A percentile compares a stretch with the other conserved stretches of the same genome.
phyloP scores from a whole-genome alignment of 1,284 basidiomycete genomes.

The Ustilago nuda region DNA sequence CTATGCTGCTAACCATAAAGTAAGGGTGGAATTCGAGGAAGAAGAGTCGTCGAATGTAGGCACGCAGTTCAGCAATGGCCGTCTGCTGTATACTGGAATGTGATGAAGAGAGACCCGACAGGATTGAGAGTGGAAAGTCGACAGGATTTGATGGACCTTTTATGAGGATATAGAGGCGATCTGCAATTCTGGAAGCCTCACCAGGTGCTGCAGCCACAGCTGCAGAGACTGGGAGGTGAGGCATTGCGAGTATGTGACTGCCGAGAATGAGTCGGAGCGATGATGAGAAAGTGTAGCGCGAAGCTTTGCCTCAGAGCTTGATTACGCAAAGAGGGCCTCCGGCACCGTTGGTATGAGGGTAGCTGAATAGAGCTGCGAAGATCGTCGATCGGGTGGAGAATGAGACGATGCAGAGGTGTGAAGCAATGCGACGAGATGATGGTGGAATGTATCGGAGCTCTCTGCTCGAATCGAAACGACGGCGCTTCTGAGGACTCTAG shows the following conservation, averaged over 20 bases:
- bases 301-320: slow-evolving; percentile 4
- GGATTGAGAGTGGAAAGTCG: slow-evolving; percentile 31
- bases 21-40: slow-evolving; percentile 19
- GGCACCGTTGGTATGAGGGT: not conserved
- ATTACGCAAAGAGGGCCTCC: slow-evolving; percentile 2
- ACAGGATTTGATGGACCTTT: slow-evolving; percentile 19
- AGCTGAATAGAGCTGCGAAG: not conserved
- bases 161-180: slow-evolving; percentile 16
- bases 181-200: slow-evolving; percentile 1
- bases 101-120: slow-evolving; percentile 23
- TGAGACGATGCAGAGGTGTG: not conserved
- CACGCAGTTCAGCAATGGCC: slow-evolving; percentile 32
- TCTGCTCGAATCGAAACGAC: not conserved
- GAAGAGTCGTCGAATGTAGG: slow-evolving; percentile 36
- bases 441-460: not conserved
- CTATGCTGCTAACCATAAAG: slow-evolving; percentile 18
- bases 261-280: not conserved
- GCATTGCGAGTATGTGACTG: slow-evolving; percentile 2
- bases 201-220: not conserved
- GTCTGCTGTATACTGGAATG: slow-evolving; percentile 16
- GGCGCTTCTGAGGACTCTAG: too few species aligned
- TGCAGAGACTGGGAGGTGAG: not conserved
- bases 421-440: not conserved
- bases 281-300: not conserved
- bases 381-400: not conserved